A percentile compares a stretch with the other conserved stretches of the same genome.
These are phyloP conservation scores for Aureobasidium sp. DNA, from an alignment of 2,329 filamentous ascomycete species.

Conservation along the genomic window DNA sequence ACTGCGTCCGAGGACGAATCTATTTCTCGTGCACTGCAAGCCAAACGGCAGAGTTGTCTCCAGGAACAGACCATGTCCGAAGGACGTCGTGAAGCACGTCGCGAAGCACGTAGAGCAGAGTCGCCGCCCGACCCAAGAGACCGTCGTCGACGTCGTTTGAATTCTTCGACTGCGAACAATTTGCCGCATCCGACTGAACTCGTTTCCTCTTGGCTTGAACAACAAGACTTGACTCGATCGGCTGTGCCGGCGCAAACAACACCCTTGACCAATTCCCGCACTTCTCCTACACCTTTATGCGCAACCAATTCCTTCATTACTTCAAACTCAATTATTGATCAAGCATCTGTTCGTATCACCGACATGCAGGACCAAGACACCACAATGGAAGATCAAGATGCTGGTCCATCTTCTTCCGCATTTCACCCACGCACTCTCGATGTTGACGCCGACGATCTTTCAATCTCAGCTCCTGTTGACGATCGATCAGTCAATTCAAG, in stretches of 20 bases:
- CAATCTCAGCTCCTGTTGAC: neutral
- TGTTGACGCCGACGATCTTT: neutral
- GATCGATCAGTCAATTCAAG: neutral
- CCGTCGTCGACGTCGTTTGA: constrained; percentile 1
- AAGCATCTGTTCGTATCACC: neutral
- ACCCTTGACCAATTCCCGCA: neutral
- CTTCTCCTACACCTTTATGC: neutral
- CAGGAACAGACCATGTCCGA: neutral
- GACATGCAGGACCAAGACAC: neutral
- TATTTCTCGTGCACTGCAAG: neutral
- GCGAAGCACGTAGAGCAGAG: constrained; percentile 9
- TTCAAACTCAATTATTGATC: neutral
- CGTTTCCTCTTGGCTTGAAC: constrained; percentile 5
- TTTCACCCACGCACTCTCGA: neutral
- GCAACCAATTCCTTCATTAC: neutral
- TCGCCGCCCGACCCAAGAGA: neutral
- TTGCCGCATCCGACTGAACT: neutral
- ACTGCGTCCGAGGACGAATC: neutral
- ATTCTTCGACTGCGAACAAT: neutral
- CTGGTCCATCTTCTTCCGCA: neutral
- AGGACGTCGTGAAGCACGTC: neutral
- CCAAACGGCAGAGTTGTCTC: neutral
- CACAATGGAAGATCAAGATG: neutral
- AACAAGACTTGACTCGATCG: neutral
- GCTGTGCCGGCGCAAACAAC: neutral